Percentiles rank a stretch among this genome's conserved stretches.
Evolutionary conservation across 2,329 filamentous ascomycete genomes (phyloP).

Genomic region (Emmonsiellopsis sp.): DNA sequence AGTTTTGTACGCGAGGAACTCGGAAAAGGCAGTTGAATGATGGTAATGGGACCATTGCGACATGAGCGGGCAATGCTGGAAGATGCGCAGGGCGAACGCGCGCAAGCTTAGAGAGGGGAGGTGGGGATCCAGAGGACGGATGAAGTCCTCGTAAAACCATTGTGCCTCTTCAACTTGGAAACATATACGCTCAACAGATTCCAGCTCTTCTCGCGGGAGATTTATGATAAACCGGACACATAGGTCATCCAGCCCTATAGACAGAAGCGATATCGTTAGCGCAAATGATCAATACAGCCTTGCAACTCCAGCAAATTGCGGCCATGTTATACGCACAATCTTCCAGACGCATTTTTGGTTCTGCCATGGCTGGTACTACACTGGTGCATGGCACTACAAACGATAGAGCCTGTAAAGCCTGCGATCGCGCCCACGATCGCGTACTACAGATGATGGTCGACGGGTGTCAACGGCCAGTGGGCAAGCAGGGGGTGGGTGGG

Average conservation of each 20-base stretch:
- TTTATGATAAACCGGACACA: conserved; percentile 98
- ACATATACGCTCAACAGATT: conserved; percentile 85
- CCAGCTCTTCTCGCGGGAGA: conserved; percentile 81
- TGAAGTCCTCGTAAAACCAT: conserved; percentile 99
- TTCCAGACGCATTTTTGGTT: conserved; percentile 74
- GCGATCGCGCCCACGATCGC: no score
- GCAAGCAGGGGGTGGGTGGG: no score
- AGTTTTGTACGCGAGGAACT: conserved; percentile 91
- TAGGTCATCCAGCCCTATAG: conserved; percentile 87
- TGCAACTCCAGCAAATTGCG: background rate
- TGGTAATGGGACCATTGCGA: conserved; percentile 68
- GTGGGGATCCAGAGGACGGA: conserved; percentile 75
- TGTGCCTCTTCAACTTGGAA: conserved; percentile 99
- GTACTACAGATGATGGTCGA: no score
- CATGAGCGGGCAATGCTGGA: conserved; percentile 85
- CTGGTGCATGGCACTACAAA: conserved; percentile 49
- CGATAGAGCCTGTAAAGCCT: background rate
- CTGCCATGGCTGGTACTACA: conserved; percentile 57
- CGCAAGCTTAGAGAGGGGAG: conserved; percentile 79
- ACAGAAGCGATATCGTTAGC: background rate
- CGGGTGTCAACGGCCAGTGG: no score
- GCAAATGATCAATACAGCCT: background rate
- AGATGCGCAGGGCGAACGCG: conserved; percentile 80
- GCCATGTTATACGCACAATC: conserved; percentile 54
- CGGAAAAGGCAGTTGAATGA: conserved; percentile 74